Conservation (phyloP, 2,329 filamentous ascomycete genomes). For the Gyromitra esculenta region DNA sequence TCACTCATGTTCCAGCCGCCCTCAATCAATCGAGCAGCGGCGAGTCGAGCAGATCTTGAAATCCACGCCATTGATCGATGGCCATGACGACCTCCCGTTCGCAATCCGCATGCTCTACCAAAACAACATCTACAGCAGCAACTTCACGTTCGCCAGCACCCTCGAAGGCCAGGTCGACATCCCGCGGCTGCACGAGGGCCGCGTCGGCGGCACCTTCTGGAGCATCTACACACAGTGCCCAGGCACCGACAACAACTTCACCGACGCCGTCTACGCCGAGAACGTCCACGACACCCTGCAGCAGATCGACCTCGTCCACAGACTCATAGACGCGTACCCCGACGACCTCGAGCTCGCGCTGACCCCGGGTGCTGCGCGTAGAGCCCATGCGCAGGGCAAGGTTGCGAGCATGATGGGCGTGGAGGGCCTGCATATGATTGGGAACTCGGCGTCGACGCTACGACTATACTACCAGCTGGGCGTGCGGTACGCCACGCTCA, state of each 20-base stretch:
- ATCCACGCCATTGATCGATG: constrained; percentile 54
- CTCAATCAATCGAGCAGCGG: constrained; percentile 31
- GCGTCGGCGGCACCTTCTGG: constrained; percentile 90
- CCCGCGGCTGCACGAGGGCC: constrained; percentile 75
- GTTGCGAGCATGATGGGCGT: constrained; percentile 82
- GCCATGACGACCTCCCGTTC: constrained; percentile 74
- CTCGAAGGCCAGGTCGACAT: constrained; percentile 80
- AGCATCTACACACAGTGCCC: constrained; percentile 85
- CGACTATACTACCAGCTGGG: constrained; percentile 80
- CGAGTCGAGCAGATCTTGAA: constrained; percentile 52
- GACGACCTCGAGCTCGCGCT: constrained; percentile 72
- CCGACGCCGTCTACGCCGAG: constrained; percentile 63
- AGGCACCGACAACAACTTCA: constrained; percentile 75
- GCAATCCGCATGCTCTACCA: constrained; percentile 72
- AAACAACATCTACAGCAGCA: constrained; percentile 79
- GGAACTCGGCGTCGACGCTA: constrained; percentile 80
- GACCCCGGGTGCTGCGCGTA: constrained; percentile 68
- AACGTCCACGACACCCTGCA: constrained; percentile 74
- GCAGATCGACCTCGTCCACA: constrained; percentile 77
- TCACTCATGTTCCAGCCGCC: background rate
- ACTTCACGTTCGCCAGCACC: constrained; percentile 80
- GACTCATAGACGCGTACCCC: constrained; percentile 72
- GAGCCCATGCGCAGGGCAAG: constrained; percentile 65
- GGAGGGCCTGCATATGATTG: constrained; percentile 92
- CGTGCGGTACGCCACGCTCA: constrained; percentile 86